Percentiles rank a stretch among this genome's conserved stretches.
phyloP scores from a whole-genome alignment of 2,329 filamentous ascomycete species.

The Fusarium verrucosum region DNA sequence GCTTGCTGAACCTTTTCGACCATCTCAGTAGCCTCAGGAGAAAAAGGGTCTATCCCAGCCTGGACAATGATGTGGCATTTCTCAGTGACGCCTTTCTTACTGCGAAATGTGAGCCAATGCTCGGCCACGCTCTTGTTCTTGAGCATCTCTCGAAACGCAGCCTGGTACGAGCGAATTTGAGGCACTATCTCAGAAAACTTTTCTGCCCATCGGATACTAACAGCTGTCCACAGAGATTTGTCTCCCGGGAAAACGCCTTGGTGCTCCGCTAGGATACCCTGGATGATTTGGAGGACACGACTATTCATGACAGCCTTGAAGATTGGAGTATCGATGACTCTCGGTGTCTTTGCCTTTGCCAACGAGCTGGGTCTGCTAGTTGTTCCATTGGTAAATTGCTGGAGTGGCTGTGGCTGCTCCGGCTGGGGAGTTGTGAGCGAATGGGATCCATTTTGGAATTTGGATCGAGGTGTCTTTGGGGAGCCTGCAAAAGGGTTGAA shows the following conservation, averaged over 20 bases:
- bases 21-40: slow-evolving; percentile 53
- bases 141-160: slow-evolving; percentile 52
- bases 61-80: slow-evolving; percentile 58
- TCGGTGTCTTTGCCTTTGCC: slow-evolving; percentile 13
- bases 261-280: slow-evolving; percentile 44
- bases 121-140: slow-evolving; percentile 50
- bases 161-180: slow-evolving; percentile 51
- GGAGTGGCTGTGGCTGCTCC: background rate
- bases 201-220: slow-evolving; percentile 57
- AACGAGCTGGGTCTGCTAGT: background rate
- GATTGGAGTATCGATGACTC: slow-evolving; percentile 23
- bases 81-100: slow-evolving; percentile 53
- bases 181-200: slow-evolving; percentile 54
- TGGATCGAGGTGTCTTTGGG: slow-evolving; percentile 23
- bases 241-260: slow-evolving; percentile 62
- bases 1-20: slow-evolving; percentile 59
- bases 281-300: slow-evolving; percentile 42
- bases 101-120: slow-evolving; percentile 57
- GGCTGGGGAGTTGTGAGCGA: background rate
- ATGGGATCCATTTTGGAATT: slow-evolving; percentile 8
- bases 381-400: background rate
- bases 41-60: slow-evolving; percentile 54
- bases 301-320: slow-evolving; percentile 25
- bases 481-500: slow-evolving; percentile 13
- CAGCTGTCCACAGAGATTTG: slow-evolving; percentile 58